Conservation (phyloP, 2,329 filamentous ascomycete genomes). For the Sphaceloma murrayae region DNA sequence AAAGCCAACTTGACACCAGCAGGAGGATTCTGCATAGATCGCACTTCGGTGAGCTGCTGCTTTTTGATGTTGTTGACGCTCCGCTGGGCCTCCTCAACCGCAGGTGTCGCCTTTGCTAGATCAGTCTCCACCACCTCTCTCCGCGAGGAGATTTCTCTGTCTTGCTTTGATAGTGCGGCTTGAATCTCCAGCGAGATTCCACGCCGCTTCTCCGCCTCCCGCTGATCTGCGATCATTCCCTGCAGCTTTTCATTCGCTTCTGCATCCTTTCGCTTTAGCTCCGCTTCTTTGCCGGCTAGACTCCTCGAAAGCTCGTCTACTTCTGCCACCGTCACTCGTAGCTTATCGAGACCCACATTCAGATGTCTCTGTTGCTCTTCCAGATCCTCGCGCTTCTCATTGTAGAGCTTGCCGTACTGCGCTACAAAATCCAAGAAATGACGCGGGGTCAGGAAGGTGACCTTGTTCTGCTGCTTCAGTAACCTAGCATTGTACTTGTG, state of each 20-base stretch:
- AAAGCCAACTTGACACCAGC: slow-evolving; percentile 82
- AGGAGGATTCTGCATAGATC: slow-evolving; percentile 91
- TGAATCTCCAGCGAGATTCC: slow-evolving; percentile 82
- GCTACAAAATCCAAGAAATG: slow-evolving; percentile 98
- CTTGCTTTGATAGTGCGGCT: slow-evolving; percentile 75
- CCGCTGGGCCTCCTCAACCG: slow-evolving; percentile 83
- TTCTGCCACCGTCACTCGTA: slow-evolving; percentile 94
- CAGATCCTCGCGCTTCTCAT: slow-evolving; percentile 94
- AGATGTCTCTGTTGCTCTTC: slow-evolving; percentile 98
- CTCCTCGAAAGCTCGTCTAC: slow-evolving; percentile 85
- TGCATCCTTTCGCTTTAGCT: slow-evolving; percentile 84
- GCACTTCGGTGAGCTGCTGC: slow-evolving; percentile 92
- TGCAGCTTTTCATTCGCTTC: slow-evolving; percentile 97
- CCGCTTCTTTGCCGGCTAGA: slow-evolving; percentile 85
- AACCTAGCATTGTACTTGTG: slow-evolving; percentile 82
- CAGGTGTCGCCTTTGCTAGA: slow-evolving; percentile 82
- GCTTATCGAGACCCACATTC: slow-evolving; percentile 94
- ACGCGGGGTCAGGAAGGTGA: slow-evolving; percentile 86
- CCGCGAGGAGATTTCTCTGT: slow-evolving; percentile 73
- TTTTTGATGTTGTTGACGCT: slow-evolving; percentile 98
- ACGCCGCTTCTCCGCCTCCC: slow-evolving; percentile 86
- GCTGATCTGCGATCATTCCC: slow-evolving; percentile 92
- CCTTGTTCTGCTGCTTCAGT: slow-evolving; percentile 81
- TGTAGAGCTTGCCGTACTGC: slow-evolving; percentile 94
- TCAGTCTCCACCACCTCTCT: slow-evolving; percentile 79